A percentile compares a stretch with the other conserved stretches of the same genome.
phyloP scores from a whole-genome alignment of 306 rosid species.

The Cucurbita ficifolia region DNA sequence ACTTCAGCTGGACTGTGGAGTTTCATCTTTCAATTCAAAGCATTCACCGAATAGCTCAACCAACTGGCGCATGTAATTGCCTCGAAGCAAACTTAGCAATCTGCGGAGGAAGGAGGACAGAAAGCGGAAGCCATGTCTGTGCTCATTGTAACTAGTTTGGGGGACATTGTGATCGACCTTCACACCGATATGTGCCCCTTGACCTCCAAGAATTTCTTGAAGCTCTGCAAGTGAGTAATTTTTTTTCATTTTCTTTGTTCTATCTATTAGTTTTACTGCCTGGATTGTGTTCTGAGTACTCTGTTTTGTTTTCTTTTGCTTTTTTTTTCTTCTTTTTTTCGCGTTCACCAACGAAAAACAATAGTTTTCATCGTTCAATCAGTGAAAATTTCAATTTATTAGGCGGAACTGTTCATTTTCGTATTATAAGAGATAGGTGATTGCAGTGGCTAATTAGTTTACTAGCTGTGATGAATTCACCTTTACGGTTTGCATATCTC shows the following conservation, averaged over 20 bases:
- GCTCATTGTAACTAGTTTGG: slow-evolving; percentile 71
- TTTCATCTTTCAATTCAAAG: neutral
- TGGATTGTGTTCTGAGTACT: neutral
- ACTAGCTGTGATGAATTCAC: neutral
- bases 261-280: neutral
- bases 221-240: slow-evolving; percentile 65
- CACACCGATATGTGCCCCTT: slow-evolving; percentile 59
- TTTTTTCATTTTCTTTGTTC: neutral
- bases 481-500: neutral
- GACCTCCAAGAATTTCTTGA: slow-evolving; percentile 79
- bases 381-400: neutral
- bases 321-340: neutral
- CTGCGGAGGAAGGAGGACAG: neutral
- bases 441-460: neutral
- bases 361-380: neutral
- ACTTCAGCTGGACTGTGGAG: neutral
- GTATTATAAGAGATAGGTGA: neutral
- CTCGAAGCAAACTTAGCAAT: neutral
- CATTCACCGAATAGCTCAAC: neutral
- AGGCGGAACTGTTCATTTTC: neutral
- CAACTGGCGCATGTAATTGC: neutral
- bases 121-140: slow-evolving; percentile 45
- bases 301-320: neutral
- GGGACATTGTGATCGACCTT: slow-evolving; percentile 75
- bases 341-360: neutral